Evolutionary conservation across 805 yeast species (phyloP), one percentile per base, ranked within the genome.

Genomic region (Tetrapisispora nanseiensis): DNA sequence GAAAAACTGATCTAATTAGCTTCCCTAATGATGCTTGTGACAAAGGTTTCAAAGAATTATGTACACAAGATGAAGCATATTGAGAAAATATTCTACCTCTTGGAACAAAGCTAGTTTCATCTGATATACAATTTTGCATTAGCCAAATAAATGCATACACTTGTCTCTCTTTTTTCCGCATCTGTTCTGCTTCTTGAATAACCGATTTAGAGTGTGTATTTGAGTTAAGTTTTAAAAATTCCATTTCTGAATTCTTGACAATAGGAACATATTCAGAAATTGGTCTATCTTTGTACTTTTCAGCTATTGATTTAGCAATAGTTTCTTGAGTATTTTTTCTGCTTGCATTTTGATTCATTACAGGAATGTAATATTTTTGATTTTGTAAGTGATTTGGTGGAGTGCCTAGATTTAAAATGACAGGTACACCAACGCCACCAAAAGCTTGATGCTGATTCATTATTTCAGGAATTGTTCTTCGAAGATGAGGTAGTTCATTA

Each of bases 61-160:
- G 73, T 8, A 75, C 72, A 56, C 86, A 81, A 3, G 74, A 48
- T 2, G 71, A 68, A 12, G 73, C 80, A 53, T 81, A 81, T 39
- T 73, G 77, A 52, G 79, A 86, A 60, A 77, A 81, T n/a, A 81
- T 72, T 34, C 78, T 63, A 49, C 76, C 78, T 42, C 87, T 65
- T 27, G 84, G 85, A 29, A 80, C 78, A 32, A 74, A 79, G 18
- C 78, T 68, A 22, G 69, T 70, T 4, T 64, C 65, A 35, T 69
- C 60, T 6, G 69, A 54, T 45, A 71, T 72, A 51, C 84, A 86
- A 21, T 78, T 70, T 51, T 78, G 76, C 63, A 81, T 68, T 33
- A 87, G 67, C 84, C 94, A 85, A 3, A 82, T 75, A 75, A 86
- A 73, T 11, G 89, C 95, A 60, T 85, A 84, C 1, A 84, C 67